phyloP scores from a whole-genome alignment of 441 rosid species.

The Francoa sonchifolia region DNA sequence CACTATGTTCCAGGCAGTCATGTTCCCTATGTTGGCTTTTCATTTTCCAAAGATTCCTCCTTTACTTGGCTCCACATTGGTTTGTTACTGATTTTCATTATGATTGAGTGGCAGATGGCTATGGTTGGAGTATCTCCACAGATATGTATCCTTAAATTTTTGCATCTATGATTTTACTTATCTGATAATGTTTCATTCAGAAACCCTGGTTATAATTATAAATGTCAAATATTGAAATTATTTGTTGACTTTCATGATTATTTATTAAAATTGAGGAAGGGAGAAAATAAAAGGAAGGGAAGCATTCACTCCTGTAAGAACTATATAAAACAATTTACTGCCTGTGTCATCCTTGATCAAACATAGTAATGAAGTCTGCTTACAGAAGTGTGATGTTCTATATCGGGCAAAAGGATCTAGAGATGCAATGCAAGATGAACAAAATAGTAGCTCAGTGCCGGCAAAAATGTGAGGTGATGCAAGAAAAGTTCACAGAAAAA shows the following conservation, averaged over 20 bases:
- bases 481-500: conserved; percentile 81
- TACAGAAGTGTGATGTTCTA: conserved; percentile 86
- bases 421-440: conserved; percentile 89
- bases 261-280: conserved; percentile 9
- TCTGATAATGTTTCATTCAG: background rate
- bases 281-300: conserved; percentile 1
- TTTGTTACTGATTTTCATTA: conserved; percentile 5
- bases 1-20: background rate
- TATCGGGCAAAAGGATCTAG: conserved; percentile 74
- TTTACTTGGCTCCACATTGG: conserved; percentile 13
- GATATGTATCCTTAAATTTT: conserved; percentile 52
- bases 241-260: background rate
- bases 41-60: conserved; percentile 9
- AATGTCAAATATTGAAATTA: no score
- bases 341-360: conserved; percentile 27
- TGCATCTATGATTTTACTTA: background rate
- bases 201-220: no score
- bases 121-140: conserved; percentile 90
- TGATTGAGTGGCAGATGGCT: conserved; percentile 53
- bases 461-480: conserved; percentile 84
- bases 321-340: conserved; percentile 1
- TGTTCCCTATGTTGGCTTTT: background rate
- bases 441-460: conserved; percentile 67
- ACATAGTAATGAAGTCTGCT: conserved; percentile 82
- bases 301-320: background rate